Conservation (phyloP, 768 basidiomycete genomes). For the Naganishia antarctica region DNA sequence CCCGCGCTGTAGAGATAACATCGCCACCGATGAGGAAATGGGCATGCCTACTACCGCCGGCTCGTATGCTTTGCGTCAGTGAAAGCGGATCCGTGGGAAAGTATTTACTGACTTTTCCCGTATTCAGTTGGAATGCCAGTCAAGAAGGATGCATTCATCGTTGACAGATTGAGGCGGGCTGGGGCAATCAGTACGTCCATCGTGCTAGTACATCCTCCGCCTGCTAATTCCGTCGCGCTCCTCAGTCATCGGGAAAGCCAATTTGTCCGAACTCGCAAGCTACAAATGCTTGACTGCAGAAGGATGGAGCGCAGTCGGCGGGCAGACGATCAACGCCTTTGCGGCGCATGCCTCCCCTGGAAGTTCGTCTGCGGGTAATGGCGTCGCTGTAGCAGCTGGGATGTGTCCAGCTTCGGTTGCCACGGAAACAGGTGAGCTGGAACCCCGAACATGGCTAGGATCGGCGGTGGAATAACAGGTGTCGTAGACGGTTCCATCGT, state of each 20-base stretch:
- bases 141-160: constrained; percentile 17
- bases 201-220: neutral
- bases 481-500: constrained; percentile 23
- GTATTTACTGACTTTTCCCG: neutral
- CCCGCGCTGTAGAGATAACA: constrained; percentile 31
- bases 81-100: neutral
- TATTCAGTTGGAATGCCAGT: constrained; percentile 22
- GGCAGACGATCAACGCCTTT: constrained; percentile 22
- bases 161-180: neutral
- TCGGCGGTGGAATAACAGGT: neutral
- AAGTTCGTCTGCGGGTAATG: constrained; percentile 23
- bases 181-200: constrained; percentile 21
- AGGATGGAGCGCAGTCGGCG: constrained; percentile 20
- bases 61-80: constrained; percentile 21
- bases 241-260: constrained; percentile 39
- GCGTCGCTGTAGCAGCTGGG: constrained; percentile 21
- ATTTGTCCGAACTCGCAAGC: constrained; percentile 34
- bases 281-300: constrained; percentile 22
- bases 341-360: constrained; percentile 27
- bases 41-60: constrained; percentile 43
- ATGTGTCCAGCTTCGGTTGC: constrained; percentile 15
- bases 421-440: constrained; percentile 13
- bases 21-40: constrained; percentile 35
- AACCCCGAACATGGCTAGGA: too few relatives aligned
- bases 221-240: neutral